phyloP scores from a whole-genome alignment of 2,329 filamentous ascomycete species.

The Achaetomium macrosporum region DNA sequence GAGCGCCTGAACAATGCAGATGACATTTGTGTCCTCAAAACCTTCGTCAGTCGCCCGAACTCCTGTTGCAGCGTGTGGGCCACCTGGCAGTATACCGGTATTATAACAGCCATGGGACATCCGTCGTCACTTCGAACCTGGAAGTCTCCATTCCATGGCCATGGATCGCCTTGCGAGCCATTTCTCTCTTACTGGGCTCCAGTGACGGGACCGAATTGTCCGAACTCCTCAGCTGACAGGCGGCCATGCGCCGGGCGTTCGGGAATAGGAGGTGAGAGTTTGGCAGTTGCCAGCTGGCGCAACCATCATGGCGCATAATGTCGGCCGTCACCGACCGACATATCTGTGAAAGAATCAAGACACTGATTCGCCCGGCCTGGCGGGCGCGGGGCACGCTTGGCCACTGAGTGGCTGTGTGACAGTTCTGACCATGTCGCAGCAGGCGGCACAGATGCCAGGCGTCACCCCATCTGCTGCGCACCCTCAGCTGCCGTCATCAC shows the following conservation, averaged over 20 bases:
- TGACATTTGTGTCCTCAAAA: conserved; percentile 13
- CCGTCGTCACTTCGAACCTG: conserved; percentile 2
- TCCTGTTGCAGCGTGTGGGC: not conserved
- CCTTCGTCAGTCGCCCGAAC: conserved; percentile 10
- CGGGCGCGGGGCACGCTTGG: no score
- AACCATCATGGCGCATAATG: no score
- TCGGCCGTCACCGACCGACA: no score
- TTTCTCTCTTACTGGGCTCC: conserved; percentile 3
- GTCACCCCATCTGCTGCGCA: not conserved
- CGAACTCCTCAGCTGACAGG: not conserved
- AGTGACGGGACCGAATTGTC: not conserved
- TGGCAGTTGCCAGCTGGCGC: not conserved
- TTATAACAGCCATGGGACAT: not conserved
- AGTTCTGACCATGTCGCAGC: no score
- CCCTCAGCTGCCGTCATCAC: conserved; percentile 3
- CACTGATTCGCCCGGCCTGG: no score
- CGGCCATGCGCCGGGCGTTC: not conserved
- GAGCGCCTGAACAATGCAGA: conserved; percentile 13
- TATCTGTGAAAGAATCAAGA: no score
- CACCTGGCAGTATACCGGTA: not conserved
- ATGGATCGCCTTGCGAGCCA: conserved; percentile 6
- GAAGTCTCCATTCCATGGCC: not conserved
- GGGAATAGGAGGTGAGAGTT: conserved; percentile 1
- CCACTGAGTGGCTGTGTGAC: no score
- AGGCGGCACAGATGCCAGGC: no score